Evolutionary conservation across 768 basidiomycete genomes (phyloP).

Genomic region (Daedaleopsis nitida): DNA sequence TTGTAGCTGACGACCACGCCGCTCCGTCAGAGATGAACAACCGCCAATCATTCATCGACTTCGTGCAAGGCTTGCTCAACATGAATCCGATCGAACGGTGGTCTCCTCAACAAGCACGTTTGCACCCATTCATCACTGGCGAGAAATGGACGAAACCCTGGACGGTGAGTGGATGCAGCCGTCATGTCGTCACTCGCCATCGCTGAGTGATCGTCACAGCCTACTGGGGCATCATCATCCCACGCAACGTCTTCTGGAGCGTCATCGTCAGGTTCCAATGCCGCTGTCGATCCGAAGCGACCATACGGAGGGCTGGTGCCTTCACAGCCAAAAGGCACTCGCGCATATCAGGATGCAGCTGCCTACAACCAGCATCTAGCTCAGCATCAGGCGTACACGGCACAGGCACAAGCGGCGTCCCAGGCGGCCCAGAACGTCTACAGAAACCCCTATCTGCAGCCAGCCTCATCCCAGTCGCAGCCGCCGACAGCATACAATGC

Average conservation of each 20-base stretch:
- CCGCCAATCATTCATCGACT: conserved; percentile 94
- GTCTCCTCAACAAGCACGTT: conserved; percentile 94
- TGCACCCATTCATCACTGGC: conserved; percentile 98
- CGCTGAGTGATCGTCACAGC: conserved; percentile 16
- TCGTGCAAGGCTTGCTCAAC: conserved; percentile 91
- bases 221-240: conserved; percentile 19
- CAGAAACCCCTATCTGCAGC: conserved; percentile 81
- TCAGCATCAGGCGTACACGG: conserved; percentile 92
- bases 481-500: conserved; percentile 29
- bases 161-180: conserved; percentile 47
- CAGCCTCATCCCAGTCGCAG: conserved; percentile 34
- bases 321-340: conserved; percentile 81
- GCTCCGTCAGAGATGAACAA: conserved; percentile 79
- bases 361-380: conserved; percentile 93
- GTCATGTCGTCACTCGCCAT: neutral
- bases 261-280: conserved; percentile 36
- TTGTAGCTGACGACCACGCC: neutral
- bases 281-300: conserved; percentile 68
- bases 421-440: conserved; percentile 70
- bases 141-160: conserved; percentile 92
- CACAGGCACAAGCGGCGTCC: conserved; percentile 76
- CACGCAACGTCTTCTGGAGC: conserved; percentile 13
- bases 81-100: conserved; percentile 94
- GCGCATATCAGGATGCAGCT: conserved; percentile 90
- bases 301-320: conserved; percentile 93